Evolutionary conservation across 2,329 filamentous ascomycete species (phyloP), one percentile per base, ranked within the genome.

Genomic region (Claviceps lovelessii): DNA sequence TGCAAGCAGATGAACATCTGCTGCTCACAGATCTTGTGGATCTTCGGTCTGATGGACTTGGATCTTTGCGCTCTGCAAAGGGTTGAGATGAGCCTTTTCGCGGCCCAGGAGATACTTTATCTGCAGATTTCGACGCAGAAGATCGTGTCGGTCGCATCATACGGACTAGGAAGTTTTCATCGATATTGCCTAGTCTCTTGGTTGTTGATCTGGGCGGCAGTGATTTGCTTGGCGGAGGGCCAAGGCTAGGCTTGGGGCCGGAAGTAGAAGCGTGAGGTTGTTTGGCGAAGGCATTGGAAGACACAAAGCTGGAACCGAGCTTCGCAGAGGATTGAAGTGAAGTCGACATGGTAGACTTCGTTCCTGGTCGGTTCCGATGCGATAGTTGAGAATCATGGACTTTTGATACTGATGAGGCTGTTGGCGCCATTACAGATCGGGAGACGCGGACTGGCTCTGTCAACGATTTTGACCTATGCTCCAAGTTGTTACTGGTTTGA

Each of bases 121-220:
- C 84, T 3, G 79, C 72, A 0, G 78, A 77, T 70, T 88, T 89
- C 58, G 76, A 83, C 9, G 83, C 77, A 5, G 83, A 88, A 49
- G 80, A 74, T 48, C 84, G 79, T 0, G 86, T 90, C 2, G 86
- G 86, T 45, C 86, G 76, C 81, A 85, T 90, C 86, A 90, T 89
- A 53, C 86, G 80, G n/a, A 85, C 85, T 31, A 90, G 71, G 68
- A 90, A 90, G 15, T 81, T 70, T 59, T 87, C 83, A 59, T 88
- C 84, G 1, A 85, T 74, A 19, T 78, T 77, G 49, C 73, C 74
- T 31, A 77, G 72, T 57, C 75, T 77, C 55, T 56, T 45, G 7
- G 49, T 50, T 48, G 33, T 51, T 29, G 56, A 23, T 0, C 54
- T 54, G 17, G 60, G 54, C 3, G 59, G 29, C 3, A 57, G 45